phyloP scores from a whole-genome alignment of 192 early-diverging fungal genomes.

The Coemansia sp. region DNA sequence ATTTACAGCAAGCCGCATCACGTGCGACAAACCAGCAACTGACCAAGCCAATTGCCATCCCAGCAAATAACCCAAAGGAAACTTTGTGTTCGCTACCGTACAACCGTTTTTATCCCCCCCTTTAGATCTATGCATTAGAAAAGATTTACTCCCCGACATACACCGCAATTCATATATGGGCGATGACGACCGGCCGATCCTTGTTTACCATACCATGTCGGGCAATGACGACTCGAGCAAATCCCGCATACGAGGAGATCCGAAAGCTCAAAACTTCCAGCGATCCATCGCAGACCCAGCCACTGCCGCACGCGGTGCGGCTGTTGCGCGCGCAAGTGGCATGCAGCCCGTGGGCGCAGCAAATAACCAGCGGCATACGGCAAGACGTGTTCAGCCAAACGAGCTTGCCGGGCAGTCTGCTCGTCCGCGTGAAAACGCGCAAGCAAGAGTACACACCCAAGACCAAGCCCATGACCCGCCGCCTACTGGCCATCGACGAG shows the following conservation, averaged over 20 bases:
- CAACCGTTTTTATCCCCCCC: too few relatives aligned
- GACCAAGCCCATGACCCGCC: not conserved
- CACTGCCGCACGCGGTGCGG: not conserved
- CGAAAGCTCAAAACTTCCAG: not conserved
- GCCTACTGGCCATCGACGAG: slow-evolving; percentile 24
- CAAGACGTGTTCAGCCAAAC: slow-evolving; percentile 17
- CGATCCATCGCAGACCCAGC: not conserved
- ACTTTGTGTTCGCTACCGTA: too few relatives aligned
- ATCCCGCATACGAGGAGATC: not conserved
- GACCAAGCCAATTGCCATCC: too few relatives aligned
- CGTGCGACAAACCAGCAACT: too few relatives aligned
- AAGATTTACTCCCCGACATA: too few relatives aligned
- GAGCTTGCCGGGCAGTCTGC: slow-evolving; percentile 7
- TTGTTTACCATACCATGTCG: too few relatives aligned
- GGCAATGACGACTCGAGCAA: too few relatives aligned
- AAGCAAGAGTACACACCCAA: not conserved
- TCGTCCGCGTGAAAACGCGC: slow-evolving; percentile 4
- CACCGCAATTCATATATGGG: too few relatives aligned
- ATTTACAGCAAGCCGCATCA: too few relatives aligned
- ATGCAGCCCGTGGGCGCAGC: slow-evolving; percentile 32
- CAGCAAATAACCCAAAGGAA: too few relatives aligned
- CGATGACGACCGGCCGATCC: too few relatives aligned
- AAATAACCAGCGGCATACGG: slow-evolving; percentile 27
- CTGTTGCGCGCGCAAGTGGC: slow-evolving; percentile 12
- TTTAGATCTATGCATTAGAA: too few relatives aligned